phyloP scores from a whole-genome alignment of 495 filamentous ascomycete species.

The Thozetella sp. region DNA sequence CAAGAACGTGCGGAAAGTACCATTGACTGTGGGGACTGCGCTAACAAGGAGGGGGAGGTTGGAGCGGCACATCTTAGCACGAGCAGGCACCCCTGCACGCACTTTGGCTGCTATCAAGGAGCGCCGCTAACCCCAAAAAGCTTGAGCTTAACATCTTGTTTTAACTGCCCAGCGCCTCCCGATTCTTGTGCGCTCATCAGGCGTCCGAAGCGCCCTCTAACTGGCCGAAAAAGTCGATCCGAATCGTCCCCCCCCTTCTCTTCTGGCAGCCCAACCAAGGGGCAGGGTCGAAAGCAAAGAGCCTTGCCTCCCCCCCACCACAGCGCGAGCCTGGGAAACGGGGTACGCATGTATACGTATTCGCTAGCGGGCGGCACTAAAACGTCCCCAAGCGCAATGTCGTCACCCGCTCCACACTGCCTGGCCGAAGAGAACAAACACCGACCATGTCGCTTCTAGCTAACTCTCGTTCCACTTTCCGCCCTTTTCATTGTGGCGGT shows the following conservation, averaged over 20 bases:
- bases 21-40: neutral
- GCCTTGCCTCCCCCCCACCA: no score
- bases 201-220: neutral
- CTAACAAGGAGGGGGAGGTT: neutral
- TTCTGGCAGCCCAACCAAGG: no score
- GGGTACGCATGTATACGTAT: no score
- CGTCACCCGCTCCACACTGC: constrained; percentile 1
- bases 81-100: neutral
- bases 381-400: neutral
- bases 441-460: neutral
- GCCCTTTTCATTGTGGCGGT: neutral
- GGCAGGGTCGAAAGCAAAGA: no score
- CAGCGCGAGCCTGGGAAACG: no score
- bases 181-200: neutral
- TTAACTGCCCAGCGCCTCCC: neutral
- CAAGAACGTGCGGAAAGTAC: constrained; percentile 1
- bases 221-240: neutral
- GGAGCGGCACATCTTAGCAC: neutral
- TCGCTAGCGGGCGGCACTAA: no score
- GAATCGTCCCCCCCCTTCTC: no score
- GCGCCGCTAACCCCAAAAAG: neutral
- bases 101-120: neutral
- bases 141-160: neutral
- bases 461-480: constrained; percentile 1
- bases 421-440: neutral